Evolutionary conservation across 2,329 filamentous ascomycete species (phyloP).

Genomic region (Ambrosiella xylebori): DNA sequence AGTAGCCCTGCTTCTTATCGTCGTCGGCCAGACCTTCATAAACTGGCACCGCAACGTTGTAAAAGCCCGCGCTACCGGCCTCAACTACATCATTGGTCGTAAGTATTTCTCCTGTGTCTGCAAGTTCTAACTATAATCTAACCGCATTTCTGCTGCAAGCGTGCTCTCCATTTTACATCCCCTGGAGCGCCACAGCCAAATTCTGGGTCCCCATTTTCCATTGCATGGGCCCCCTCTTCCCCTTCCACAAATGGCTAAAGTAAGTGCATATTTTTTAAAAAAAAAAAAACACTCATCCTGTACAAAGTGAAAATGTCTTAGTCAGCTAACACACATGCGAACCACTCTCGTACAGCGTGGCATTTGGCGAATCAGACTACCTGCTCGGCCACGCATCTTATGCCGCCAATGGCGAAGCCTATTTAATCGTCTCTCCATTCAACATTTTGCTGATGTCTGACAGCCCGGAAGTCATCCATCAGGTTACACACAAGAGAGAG

Average conservation of each 20-base stretch:
- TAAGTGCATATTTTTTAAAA: not conserved
- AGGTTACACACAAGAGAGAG: conserved; percentile 48
- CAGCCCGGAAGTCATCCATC: conserved; percentile 46
- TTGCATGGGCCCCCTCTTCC: conserved; percentile 4
- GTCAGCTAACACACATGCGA: not conserved
- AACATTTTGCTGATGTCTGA: conserved; percentile 37
- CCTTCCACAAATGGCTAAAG: conserved; percentile 8
- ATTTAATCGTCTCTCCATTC: conserved; percentile 45
- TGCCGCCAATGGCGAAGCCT: conserved; percentile 41
- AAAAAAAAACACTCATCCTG: not conserved
- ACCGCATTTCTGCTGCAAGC: conserved; percentile 21
- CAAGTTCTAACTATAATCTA: not conserved
- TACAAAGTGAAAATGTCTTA: not conserved
- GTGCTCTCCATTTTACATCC: conserved; percentile 29
- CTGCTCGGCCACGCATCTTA: conserved; percentile 34
- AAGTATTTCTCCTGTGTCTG: conserved; percentile 18
- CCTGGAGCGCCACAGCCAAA: conserved; percentile 34
- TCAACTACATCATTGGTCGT: conserved; percentile 38
- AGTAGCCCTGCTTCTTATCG: conserved; percentile 21
- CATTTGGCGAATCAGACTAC: conserved; percentile 6
- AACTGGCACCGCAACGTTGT: conserved; percentile 29
- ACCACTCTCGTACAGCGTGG: not conserved
- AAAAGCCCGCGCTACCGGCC: conserved; percentile 31
- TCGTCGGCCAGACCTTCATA: conserved; percentile 18
- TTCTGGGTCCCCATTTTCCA: not conserved